phyloP scores from a whole-genome alignment of 169 alveolate species.

The Plasmodium gonderi region DNA sequence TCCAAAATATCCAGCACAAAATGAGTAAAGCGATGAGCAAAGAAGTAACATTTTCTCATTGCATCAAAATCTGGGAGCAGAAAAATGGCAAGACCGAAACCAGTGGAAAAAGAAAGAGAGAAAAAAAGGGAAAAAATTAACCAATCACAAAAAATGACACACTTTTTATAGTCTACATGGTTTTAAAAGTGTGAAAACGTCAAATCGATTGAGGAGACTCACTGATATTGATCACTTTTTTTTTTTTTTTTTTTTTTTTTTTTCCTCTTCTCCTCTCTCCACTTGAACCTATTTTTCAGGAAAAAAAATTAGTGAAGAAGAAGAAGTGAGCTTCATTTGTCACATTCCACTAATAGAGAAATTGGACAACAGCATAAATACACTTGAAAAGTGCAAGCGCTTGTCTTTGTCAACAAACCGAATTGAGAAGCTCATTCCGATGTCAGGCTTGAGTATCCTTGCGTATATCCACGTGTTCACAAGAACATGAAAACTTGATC shows the following conservation, averaged over 20 bases:
- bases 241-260: background rate
- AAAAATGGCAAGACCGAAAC: constrained; percentile 30
- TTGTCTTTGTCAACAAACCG: constrained; percentile 52
- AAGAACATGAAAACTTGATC: background rate
- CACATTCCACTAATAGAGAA: constrained; percentile 42
- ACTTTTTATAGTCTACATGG: too few species aligned
- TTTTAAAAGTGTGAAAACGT: too few species aligned
- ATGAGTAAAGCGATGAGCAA: constrained; percentile 38
- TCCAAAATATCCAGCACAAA: background rate
- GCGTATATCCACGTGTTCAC: background rate
- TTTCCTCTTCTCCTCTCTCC: background rate
- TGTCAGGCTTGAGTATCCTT: constrained; percentile 42
- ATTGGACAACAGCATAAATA: constrained; percentile 39
- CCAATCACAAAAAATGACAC: background rate
- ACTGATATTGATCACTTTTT: background rate
- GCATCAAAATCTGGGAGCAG: constrained; percentile 71
- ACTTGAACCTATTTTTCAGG: background rate
- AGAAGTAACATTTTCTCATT: constrained; percentile 48
- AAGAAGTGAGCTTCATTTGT: constrained; percentile 59
- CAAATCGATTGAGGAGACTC: background rate
- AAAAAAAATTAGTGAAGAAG: constrained; percentile 61
- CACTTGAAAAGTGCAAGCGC: constrained; percentile 50
- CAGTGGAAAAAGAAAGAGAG: background rate
- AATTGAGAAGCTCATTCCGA: constrained; percentile 39
- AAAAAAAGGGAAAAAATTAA: background rate